These are phyloP conservation scores for Camelina neglecta DNA, from an alignment of 345 rosid genomes.

Conservation along the genomic window DNA sequence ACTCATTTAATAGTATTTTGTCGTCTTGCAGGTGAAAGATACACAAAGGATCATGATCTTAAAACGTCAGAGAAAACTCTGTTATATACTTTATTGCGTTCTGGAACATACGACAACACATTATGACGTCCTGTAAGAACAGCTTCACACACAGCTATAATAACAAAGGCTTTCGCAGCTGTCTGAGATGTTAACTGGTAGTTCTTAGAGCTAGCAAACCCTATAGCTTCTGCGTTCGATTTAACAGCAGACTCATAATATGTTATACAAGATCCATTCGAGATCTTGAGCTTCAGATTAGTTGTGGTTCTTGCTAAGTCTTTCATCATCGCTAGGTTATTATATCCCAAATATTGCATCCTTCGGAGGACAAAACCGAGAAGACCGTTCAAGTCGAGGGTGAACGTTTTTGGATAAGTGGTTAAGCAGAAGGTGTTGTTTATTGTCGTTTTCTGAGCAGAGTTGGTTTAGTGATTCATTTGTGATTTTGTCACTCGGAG, in stretches of 20 bases:
- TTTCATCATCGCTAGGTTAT: slow-evolving; percentile 27
- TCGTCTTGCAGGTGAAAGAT: background rate
- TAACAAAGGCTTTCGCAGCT: slow-evolving; percentile 17
- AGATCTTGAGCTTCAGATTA: slow-evolving; percentile 24
- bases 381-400: slow-evolving; percentile 31
- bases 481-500: too few species aligned
- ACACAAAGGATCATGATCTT: background rate
- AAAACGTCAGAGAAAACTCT: slow-evolving; percentile 31
- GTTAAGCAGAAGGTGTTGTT: slow-evolving; percentile 22
- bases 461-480: slow-evolving; percentile 1
- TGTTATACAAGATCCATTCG: slow-evolving; percentile 8
- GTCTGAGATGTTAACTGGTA: slow-evolving; percentile 18
- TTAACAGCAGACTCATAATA: slow-evolving; percentile 24
- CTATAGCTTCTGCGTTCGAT: slow-evolving; percentile 17
- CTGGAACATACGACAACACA: slow-evolving; percentile 19
- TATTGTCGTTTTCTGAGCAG: slow-evolving; percentile 22
- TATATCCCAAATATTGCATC: slow-evolving; percentile 10
- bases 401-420: slow-evolving; percentile 19
- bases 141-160: slow-evolving; percentile 19
- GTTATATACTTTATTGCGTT: background rate
- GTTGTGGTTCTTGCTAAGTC: slow-evolving; percentile 22
- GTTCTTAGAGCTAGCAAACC: background rate
- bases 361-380: slow-evolving; percentile 6
- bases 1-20: background rate
- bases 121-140: background rate